Evolutionary conservation across 2,329 filamentous ascomycete species (phyloP).

Genomic region (Leptographium lundbergii): DNA sequence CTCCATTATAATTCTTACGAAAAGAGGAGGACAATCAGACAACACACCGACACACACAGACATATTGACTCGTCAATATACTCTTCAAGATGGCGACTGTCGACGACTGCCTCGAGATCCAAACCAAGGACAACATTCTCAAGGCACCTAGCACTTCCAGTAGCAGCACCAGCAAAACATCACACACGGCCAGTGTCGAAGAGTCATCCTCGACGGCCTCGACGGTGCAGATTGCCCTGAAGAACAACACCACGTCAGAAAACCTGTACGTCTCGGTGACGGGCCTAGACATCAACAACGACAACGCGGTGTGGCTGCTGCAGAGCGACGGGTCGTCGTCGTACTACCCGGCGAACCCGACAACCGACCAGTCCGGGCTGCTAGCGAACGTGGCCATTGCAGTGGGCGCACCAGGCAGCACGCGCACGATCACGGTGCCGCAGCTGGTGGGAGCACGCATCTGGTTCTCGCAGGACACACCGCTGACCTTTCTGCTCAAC

Average conservation of each 20-base stretch:
- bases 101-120: constrained; percentile 15
- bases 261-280: constrained; percentile 60
- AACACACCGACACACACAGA: background rate
- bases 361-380: constrained; percentile 35
- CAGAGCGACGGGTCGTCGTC: constrained; percentile 51
- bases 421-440: constrained; percentile 50
- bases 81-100: constrained; percentile 16
- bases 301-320: constrained; percentile 48
- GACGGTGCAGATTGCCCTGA: constrained; percentile 47
- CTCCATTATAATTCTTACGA: background rate
- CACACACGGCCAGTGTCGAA: background rate
- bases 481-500: constrained; percentile 58
- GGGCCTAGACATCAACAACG: constrained; percentile 47
- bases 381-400: constrained; percentile 47
- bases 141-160: constrained; percentile 10
- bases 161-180: background rate
- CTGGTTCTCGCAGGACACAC: constrained; percentile 52
- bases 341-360: constrained; percentile 51
- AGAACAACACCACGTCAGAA: constrained; percentile 51
- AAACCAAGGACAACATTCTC: constrained; percentile 15
- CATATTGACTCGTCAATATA: background rate
- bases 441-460: constrained; percentile 58
- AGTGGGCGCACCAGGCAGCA: constrained; percentile 48
- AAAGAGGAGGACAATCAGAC: background rate
- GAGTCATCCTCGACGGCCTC: background rate